Evolutionary conservation across 2,329 filamentous ascomycete species (phyloP).

Genomic region (Knoxdaviesia proteae): DNA sequence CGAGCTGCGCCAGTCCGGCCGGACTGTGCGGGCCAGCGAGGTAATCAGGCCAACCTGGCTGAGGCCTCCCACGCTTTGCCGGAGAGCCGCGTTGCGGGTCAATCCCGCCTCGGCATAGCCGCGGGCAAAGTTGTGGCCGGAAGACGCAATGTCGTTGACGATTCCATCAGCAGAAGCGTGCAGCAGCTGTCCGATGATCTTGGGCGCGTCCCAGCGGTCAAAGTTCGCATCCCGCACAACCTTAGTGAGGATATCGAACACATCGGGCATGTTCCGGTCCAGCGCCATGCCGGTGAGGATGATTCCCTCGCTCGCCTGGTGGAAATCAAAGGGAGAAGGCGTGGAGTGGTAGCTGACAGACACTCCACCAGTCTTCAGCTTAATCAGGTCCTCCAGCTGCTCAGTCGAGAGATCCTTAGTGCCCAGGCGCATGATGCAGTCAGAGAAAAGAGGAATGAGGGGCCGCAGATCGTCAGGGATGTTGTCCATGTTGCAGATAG

Average conservation of each 20-base stretch:
- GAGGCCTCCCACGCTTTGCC: constrained; percentile 76
- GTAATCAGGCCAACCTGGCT: constrained; percentile 75
- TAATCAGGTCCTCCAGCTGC: constrained; percentile 85
- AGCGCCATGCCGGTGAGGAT: constrained; percentile 71
- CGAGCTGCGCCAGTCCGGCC: constrained; percentile 47
- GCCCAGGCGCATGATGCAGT: constrained; percentile 80
- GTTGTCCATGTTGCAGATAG: constrained; percentile 58
- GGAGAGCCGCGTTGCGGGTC: constrained; percentile 47
- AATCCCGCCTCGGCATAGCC: constrained; percentile 66
- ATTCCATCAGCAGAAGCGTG: constrained; percentile 76
- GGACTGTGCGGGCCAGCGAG: constrained; percentile 41
- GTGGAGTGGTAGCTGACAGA: constrained; percentile 69
- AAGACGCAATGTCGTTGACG: constrained; percentile 76
- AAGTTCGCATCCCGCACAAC: constrained; percentile 81
- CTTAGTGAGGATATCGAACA: constrained; percentile 70
- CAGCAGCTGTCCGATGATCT: constrained; percentile 68
- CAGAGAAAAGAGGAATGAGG: constrained; percentile 75
- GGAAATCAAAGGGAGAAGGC: constrained; percentile 52
- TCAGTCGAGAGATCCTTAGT: constrained; percentile 81
- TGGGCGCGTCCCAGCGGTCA: constrained; percentile 57
- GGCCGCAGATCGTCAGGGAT: constrained; percentile 69
- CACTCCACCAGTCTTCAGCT: constrained; percentile 84
- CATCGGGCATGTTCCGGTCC: constrained; percentile 72
- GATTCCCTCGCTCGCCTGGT: constrained; percentile 57
- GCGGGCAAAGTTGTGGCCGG: constrained; percentile 72